These are phyloP conservation scores for Hypoxylon rubiginosum DNA, from an alignment of 2,329 filamentous ascomycete genomes.

Conservation along the genomic window DNA sequence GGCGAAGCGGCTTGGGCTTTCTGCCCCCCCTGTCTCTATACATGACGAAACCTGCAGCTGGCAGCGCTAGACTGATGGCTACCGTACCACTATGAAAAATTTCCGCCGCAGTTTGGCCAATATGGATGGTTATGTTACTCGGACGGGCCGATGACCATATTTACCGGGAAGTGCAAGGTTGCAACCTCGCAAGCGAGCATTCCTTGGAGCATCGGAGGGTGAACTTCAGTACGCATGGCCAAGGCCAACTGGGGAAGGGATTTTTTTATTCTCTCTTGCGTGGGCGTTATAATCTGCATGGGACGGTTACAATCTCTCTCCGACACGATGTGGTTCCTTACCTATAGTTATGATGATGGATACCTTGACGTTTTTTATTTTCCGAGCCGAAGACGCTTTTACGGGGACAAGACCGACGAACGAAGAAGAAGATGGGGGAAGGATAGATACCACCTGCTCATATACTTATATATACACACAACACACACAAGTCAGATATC, in stretches of 20 bases:
- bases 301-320: slow-evolving; percentile 42
- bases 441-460: slow-evolving; percentile 20
- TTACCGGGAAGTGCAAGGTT: slow-evolving; percentile 22
- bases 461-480: slow-evolving; percentile 14
- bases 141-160: slow-evolving; percentile 22
- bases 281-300: slow-evolving; percentile 43
- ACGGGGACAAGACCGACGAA: slow-evolving; percentile 37
- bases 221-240: slow-evolving; percentile 17
- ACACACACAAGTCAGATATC: slow-evolving; percentile 28
- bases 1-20: slow-evolving; percentile 27
- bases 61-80: slow-evolving; percentile 18
- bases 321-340: slow-evolving; percentile 44
- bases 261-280: slow-evolving; percentile 28
- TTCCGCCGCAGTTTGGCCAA: slow-evolving; percentile 39
- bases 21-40: slow-evolving; percentile 26
- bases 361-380: slow-evolving; percentile 47
- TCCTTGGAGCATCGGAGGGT: slow-evolving; percentile 17
- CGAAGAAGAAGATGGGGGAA: slow-evolving; percentile 17
- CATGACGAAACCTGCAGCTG: slow-evolving; percentile 27
- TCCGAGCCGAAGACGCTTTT: slow-evolving; percentile 35
- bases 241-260: slow-evolving; percentile 11
- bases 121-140: slow-evolving; percentile 25
- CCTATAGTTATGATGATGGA: slow-evolving; percentile 49
- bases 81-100: slow-evolving; percentile 18
- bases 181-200: slow-evolving; percentile 21